Base-by-base conservation (phyloP, 192 early-diverging fungal species). In the Gryganskiella cystojenkinii region DNA sequence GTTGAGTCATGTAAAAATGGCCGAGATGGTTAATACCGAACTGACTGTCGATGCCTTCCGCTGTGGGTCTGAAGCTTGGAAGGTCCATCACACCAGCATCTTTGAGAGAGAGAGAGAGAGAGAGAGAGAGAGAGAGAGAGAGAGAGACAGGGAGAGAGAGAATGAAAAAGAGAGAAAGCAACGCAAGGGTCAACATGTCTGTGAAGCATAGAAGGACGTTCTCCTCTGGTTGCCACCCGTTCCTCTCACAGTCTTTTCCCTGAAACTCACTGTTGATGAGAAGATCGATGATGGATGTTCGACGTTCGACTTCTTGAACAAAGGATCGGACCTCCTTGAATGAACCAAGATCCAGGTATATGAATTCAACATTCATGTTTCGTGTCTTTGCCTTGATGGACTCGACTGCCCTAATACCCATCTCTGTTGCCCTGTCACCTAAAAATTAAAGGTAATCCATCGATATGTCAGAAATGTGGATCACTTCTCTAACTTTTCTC, bases 41-140 rank as follows among this genome's bases (percentile, higher is more conserved):
- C 25, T 78, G 74, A 33, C 74, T 78, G 44, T 78, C 74, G 27
- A 68, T 60, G 2, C 74, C 74, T n/a, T 78, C 74, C 0, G 47
- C 74, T 14, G 66, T 78, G 3, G 74, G 74, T 30, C 67, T 37
- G 50, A 78, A 78, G 8, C 15, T 64, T 44, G 65, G 74, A 11
- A 78, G 25, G 28, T 61, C 74, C 74, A 78, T 78, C 22, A 78
- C 74, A 4, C 74, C 74, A 10, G 74, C 74, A 11, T 78, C 74
- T 78, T 59, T 10, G 20, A 43, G 19, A 27, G 24, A 54, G 10
- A 25, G 11, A 28, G 37, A 9, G 37, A 13, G 37, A 19, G 37
- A 34, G 40, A 50, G 7, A 31, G 15, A 30, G 57, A 27, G 34
- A 51, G 25, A n/a, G 22, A 0, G 53, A 2, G 3, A n/a, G 13